Evolutionary conservation across 2,329 filamentous ascomycete genomes (phyloP), one percentile per base, ranked within the genome.

Genomic region (Alternaria rosae): DNA sequence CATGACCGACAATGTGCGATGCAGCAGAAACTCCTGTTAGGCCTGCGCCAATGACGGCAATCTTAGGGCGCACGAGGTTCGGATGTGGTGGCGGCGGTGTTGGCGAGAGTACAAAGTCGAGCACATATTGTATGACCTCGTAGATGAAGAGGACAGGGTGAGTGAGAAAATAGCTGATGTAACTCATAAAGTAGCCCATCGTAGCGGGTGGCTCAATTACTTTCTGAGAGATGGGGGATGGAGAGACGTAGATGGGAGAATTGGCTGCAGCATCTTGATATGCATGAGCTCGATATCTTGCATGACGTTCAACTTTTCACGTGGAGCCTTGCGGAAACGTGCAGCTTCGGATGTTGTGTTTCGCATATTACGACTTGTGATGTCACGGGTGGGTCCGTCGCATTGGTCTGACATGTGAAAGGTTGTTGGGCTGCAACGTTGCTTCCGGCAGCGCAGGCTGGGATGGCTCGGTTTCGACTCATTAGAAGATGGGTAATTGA

Each of bases 1-100:
- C 92, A 86, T 95, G 91, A 2, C 92, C 92, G 35, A 94, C 88
- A 73, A 91, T 93, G 76, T 96, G 92, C 1, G 91, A 88, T 0
- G 93, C 93, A 8, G 92, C 88, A 1, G 92, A 92, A 3, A 95
- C 88, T 41, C 87, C 87, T 5, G 92, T 95, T 57, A 96, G 83
- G 8, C 82, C 82, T 42, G 82, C 82, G 8, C 82, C 82, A 44
- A 84, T 81, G 57, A 84, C 72, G 50, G 82, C 82, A 53, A 84
- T 82, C 47, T 79, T 89, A 13, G 92, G 90, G 26, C 89, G 82
- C 12, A 81, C 80, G n/a, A 91, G 81, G 7, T 83, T 81, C 0
- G 82, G 78, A 62, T 85, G 82, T 0, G 88, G 86, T 3, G 85
- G 83, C 0, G 92, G 92, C 5, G 92, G 89, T 6, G 81, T 83